These are phyloP conservation scores for Beauveria australis DNA, from an alignment of 2,329 filamentous ascomycete genomes.

Conservation along the genomic window DNA sequence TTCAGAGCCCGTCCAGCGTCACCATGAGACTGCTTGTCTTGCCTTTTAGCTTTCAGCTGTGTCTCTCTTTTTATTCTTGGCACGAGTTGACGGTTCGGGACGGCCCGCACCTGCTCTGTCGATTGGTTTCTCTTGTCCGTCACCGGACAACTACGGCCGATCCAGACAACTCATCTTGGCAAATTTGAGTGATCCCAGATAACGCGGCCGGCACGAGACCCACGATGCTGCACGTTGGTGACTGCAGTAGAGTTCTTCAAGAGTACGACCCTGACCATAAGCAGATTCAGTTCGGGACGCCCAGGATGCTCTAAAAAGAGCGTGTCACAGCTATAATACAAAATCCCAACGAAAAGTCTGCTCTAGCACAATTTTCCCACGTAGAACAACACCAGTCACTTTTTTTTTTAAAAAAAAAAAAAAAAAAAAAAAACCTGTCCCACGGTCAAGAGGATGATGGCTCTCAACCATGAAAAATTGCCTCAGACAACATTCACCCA, in stretches of 20 bases:
- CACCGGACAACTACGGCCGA: too few species aligned
- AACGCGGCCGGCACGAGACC: background rate
- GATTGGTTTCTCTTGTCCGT: too few species aligned
- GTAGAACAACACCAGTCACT: background rate
- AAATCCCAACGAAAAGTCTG: background rate
- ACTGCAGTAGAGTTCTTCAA: background rate
- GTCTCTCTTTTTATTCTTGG: too few species aligned
- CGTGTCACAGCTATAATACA: background rate
- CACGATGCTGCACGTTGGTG: background rate
- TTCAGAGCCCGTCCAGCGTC: too few species aligned
- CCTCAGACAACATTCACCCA: background rate
- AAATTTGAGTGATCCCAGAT: background rate
- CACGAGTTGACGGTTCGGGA: too few species aligned
- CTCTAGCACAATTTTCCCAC: background rate
- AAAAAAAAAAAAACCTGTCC: too few species aligned
- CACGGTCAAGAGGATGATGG: too few species aligned
- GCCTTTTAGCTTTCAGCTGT: too few species aligned
- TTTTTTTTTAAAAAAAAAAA: too few species aligned
- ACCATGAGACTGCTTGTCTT: too few species aligned
- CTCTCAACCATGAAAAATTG: background rate
- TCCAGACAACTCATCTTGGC: too few species aligned
- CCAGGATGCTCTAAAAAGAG: background rate
- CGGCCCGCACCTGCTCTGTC: too few species aligned
- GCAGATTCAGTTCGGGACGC: background rate
- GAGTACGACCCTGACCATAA: background rate